Conservation (phyloP, 179 eudicot genomes). For the Spergularia azorica region DNA sequence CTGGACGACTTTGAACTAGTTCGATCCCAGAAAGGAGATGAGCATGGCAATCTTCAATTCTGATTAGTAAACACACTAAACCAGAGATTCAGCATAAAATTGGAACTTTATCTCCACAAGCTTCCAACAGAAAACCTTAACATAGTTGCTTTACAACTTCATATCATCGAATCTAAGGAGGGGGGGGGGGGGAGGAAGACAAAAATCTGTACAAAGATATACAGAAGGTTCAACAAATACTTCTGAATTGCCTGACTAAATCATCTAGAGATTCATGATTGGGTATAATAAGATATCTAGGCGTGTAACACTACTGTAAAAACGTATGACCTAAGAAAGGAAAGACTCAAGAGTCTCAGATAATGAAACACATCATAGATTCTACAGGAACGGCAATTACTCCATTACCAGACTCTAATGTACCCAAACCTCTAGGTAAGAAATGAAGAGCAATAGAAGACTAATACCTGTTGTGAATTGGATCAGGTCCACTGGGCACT, state of each 20-base stretch:
- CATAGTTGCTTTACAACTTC: constrained; percentile 7
- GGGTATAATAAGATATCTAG: not conserved
- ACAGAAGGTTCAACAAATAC: not conserved
- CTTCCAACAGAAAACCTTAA: not conserved
- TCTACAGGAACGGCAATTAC: not conserved
- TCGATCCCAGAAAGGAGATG: not conserved
- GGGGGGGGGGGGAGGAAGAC: no score
- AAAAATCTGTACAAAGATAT: not conserved
- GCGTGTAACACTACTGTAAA: not conserved
- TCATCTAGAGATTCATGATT: not conserved
- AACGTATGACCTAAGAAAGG: not conserved
- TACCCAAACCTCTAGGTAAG: not conserved
- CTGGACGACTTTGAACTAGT: not conserved
- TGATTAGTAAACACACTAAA: not conserved
- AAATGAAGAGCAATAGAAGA: not conserved
- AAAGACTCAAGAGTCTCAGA: not conserved
- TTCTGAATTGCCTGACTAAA: not conserved
- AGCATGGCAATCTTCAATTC: not conserved
- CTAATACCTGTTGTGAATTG: constrained; percentile 83
- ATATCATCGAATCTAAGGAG: not conserved
- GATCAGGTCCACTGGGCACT: constrained; percentile 90
- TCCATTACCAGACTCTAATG: not conserved
- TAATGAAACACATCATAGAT: not conserved
- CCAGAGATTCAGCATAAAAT: no score
- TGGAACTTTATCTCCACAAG: not conserved